phyloP scores from a whole-genome alignment of 1,284 basidiomycete species.

The Microbotryum saponariae region DNA sequence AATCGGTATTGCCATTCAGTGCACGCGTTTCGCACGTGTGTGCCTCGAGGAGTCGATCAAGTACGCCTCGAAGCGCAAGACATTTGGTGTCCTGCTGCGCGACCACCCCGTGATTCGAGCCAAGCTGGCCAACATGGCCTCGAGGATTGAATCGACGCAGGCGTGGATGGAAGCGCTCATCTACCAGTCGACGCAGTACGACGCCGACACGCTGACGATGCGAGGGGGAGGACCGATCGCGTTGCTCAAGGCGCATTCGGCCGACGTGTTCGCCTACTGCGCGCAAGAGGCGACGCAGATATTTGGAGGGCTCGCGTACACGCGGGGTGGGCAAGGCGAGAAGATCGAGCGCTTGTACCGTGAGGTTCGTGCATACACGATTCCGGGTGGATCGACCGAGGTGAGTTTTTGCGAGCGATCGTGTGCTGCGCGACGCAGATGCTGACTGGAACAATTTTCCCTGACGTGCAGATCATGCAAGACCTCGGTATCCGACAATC shows the following conservation, averaged over 20 bases:
- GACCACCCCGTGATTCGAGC: conserved; percentile 37
- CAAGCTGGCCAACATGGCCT: conserved; percentile 34
- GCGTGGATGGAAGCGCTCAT: conserved; percentile 32
- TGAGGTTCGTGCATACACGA: conserved; percentile 26
- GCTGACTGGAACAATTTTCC: too few relatives aligned
- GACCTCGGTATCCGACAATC: conserved; percentile 31
- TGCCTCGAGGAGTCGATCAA: conserved; percentile 27
- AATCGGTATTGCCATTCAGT: conserved; percentile 34
- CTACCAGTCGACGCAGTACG: conserved; percentile 25
- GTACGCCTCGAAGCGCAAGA: conserved; percentile 35
- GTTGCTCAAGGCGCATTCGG: conserved; percentile 29
- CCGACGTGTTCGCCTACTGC: conserved; percentile 28
- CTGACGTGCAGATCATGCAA: conserved; percentile 31
- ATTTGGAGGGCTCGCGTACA: conserved; percentile 33
- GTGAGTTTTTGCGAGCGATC: background rate
- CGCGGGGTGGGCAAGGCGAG: conserved; percentile 34
- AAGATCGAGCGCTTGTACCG: conserved; percentile 34
- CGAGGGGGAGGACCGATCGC: conserved; percentile 31
- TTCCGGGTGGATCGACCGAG: conserved; percentile 28
- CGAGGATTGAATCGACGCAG: conserved; percentile 32
- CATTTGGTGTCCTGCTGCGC: conserved; percentile 32
- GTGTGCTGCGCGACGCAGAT: too few relatives aligned
- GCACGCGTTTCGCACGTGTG: conserved; percentile 29
- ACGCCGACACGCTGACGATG: conserved; percentile 24
- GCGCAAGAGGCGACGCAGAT: conserved; percentile 33